Base-by-base conservation (phyloP, 768 basidiomycete genomes). In the Tricholoma terreum region DNA sequence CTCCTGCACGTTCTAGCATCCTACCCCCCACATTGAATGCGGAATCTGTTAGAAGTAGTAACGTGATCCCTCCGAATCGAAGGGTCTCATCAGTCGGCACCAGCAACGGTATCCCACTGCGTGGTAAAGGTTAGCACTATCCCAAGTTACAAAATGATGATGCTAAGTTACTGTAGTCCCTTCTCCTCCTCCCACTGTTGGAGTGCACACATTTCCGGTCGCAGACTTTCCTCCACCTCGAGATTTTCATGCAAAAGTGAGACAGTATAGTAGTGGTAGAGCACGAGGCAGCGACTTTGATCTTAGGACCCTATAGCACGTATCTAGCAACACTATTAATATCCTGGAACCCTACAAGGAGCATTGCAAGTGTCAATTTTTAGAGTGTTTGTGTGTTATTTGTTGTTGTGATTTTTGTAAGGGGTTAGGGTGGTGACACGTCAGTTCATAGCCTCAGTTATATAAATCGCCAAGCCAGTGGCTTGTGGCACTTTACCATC, bases 201-300 rank as follows among this genome's bases (percentile, higher is more conserved):
- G 90, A 8, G 69, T 78, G 21, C 87, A 90, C 65, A 85, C 78
- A 14, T 94, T 92, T 67, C 90, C 89, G 6, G 81, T 85, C n/a
- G 73, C 76, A 12, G 89, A 86, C 51, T 92, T 93, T 67, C 92
- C 92, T 1, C 84, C 85, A 12, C 92, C 92, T 4, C 82, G 90
- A 38, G 75, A 77, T 24, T 93, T 92, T 69, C 67, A 68, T 34
- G 65, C 69, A 5, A 74, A 67, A 31, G 63, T 68, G 27, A 87
- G 79, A 65, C 74, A 75, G 40, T 94, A 94, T 67, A 73, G 70
- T 11, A 85, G 84, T 66, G 87, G 89, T 30, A 83, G 85, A 52
- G 73, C 76, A 63, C 78, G 77, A 56, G 92, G 92, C n/a, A 85
- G 87, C 63, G 79, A 83, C 55, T 92, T 92, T 74, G 82, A 90